Conservation (phyloP, 768 basidiomycete genomes). For the Suillus paluster region DNA sequence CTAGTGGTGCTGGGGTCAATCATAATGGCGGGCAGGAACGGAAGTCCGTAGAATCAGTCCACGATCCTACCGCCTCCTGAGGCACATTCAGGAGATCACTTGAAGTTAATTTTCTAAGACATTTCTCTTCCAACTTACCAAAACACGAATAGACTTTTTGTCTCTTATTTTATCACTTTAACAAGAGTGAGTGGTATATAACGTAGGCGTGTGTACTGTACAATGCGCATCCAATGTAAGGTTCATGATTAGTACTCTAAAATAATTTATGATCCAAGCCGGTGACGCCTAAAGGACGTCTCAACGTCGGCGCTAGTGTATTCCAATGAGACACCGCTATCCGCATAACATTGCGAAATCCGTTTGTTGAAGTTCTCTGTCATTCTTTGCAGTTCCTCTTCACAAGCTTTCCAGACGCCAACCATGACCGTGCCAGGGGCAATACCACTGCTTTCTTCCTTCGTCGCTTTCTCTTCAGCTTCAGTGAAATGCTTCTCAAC, state of each 20-base stretch:
- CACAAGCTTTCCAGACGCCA: slow-evolving; percentile 91
- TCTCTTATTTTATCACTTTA: neutral
- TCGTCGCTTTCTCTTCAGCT: slow-evolving; percentile 66
- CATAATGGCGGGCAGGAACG: neutral
- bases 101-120: neutral
- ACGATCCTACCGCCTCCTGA: neutral
- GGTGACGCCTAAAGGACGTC: slow-evolving; percentile 72
- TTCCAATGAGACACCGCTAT: slow-evolving; percentile 73
- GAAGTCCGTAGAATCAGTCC: neutral
- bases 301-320: slow-evolving; percentile 79
- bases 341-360: slow-evolving; percentile 80
- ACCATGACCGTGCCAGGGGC: slow-evolving; percentile 69
- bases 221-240: slow-evolving; percentile 4
- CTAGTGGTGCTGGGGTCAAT: slow-evolving; percentile 16
- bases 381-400: slow-evolving; percentile 78
- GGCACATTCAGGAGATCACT: neutral
- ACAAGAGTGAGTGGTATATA: neutral
- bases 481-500: slow-evolving; percentile 97
- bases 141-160: neutral
- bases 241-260: slow-evolving; percentile 6
- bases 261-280: slow-evolving; percentile 30
- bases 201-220: slow-evolving; percentile 5
- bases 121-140: neutral
- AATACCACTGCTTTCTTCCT: slow-evolving; percentile 56
- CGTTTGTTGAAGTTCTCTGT: slow-evolving; percentile 70